Evolutionary conservation across 2,329 filamentous ascomycete genomes (phyloP).

Genomic region (Alternaria brassicicola): DNA sequence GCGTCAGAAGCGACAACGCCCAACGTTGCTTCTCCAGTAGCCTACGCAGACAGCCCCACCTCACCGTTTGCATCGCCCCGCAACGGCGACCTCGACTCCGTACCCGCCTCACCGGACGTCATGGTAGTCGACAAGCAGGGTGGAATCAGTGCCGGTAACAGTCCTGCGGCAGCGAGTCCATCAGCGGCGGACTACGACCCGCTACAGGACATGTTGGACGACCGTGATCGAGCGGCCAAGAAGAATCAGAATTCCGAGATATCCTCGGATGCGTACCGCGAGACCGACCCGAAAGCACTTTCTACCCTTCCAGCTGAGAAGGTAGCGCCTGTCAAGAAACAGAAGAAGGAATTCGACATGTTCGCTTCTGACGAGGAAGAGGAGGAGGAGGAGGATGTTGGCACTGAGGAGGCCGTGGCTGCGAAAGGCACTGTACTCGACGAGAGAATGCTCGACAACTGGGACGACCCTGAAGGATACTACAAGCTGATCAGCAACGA

Average conservation of each 20-base stretch:
- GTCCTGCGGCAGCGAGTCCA: slow-evolving; percentile 65
- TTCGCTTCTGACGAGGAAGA: slow-evolving; percentile 73
- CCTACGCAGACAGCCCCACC: slow-evolving; percentile 39
- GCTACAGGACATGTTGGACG: slow-evolving; percentile 84
- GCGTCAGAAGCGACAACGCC: slow-evolving; percentile 64
- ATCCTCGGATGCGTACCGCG: slow-evolving; percentile 62
- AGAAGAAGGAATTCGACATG: slow-evolving; percentile 66
- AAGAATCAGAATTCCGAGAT: slow-evolving; percentile 50
- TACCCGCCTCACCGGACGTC: slow-evolving; percentile 48
- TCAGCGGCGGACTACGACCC: slow-evolving; percentile 96
- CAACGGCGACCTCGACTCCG: slow-evolving; percentile 46
- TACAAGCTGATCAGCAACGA: slow-evolving; percentile 95
- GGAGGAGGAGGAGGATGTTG: slow-evolving; percentile 68
- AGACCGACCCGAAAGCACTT: slow-evolving; percentile 61
- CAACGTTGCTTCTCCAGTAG: slow-evolving; percentile 52
- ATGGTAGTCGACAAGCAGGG: slow-evolving; percentile 52
- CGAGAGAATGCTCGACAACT: slow-evolving; percentile 85
- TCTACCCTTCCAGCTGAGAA: slow-evolving; percentile 56
- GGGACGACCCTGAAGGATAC: slow-evolving; percentile 93
- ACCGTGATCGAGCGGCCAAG: slow-evolving; percentile 72
- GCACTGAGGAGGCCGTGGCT: slow-evolving; percentile 55
- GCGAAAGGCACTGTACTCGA: slow-evolving; percentile 54
- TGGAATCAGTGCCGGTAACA: slow-evolving; percentile 44
- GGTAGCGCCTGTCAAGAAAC: slow-evolving; percentile 42
- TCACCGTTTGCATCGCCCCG: slow-evolving; percentile 47